These are phyloP conservation scores for Cercophora newfieldiana DNA, from an alignment of 495 filamentous ascomycete species.

Conservation along the genomic window DNA sequence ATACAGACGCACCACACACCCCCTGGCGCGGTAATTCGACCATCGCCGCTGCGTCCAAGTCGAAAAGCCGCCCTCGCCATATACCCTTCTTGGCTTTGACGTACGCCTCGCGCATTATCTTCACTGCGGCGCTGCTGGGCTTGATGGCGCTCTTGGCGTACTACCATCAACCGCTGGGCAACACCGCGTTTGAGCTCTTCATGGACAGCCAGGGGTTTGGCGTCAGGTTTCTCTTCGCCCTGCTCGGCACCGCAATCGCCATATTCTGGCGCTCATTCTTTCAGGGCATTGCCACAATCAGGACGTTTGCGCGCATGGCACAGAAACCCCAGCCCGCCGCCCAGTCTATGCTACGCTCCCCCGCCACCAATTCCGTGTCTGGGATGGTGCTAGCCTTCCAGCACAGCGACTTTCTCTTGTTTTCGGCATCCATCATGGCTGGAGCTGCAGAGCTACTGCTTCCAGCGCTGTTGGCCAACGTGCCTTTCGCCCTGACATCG, in stretches of 20 bases:
- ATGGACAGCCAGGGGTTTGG: constrained; percentile 33
- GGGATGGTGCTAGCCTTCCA: neutral
- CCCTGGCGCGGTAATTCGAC: too few relatives aligned
- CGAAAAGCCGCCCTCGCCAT: neutral
- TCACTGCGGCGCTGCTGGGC: neutral
- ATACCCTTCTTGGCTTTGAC: neutral
- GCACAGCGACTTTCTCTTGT: neutral
- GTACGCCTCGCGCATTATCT: neutral
- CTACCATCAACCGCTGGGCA: neutral
- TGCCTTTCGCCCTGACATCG: constrained; percentile 11
- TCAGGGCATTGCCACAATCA: neutral
- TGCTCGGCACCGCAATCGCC: neutral
- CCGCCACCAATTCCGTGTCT: neutral
- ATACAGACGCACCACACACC: neutral
- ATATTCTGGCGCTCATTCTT: constrained; percentile 18
- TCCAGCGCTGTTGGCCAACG: constrained; percentile 7
- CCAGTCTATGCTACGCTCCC: constrained; percentile 2
- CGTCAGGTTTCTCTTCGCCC: constrained; percentile 19
- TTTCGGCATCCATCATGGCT: neutral
- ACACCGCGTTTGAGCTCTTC: constrained; percentile 38
- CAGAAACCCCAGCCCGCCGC: neutral
- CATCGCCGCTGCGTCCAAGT: neutral
- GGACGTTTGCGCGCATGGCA: neutral
- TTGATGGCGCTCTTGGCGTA: neutral
- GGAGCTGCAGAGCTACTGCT: neutral